Evolutionary conservation across 2,329 filamentous ascomycete species (phyloP).

Genomic region (Penicillium sp.): DNA sequence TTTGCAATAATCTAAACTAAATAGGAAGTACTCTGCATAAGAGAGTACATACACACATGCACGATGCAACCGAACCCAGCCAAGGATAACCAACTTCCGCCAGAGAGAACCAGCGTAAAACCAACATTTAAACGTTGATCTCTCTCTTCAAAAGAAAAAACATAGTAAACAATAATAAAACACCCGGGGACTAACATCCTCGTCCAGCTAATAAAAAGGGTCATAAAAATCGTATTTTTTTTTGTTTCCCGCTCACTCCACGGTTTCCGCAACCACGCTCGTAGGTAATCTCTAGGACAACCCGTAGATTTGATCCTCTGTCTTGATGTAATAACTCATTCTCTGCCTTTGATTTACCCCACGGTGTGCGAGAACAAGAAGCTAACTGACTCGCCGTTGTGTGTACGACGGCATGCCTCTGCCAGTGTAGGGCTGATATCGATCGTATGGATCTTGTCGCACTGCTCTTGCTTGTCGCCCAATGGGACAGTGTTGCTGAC

Average conservation of each 20-base stretch:
- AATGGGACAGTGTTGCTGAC: constrained; percentile 88
- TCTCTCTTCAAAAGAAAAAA: not conserved
- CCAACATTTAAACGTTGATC: not conserved
- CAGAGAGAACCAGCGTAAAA: not conserved
- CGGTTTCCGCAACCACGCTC: constrained; percentile 20
- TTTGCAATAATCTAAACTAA: not conserved
- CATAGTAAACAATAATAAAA: constrained; percentile 11
- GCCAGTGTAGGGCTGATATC: constrained; percentile 78
- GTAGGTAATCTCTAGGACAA: constrained; percentile 1
- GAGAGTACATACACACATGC: not conserved
- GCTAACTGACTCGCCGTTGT: constrained; percentile 54
- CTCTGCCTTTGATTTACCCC: constrained; percentile 28
- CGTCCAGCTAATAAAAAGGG: constrained; percentile 13
- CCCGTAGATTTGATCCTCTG: constrained; percentile 5
- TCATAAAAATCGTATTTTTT: constrained; percentile 29
- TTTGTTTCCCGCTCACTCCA: constrained; percentile 24
- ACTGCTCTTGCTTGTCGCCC: constrained; percentile 74
- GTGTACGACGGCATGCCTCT: constrained; percentile 51
- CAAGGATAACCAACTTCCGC: constrained; percentile 2
- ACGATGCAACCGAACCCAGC: not conserved
- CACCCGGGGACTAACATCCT: constrained; percentile 13
- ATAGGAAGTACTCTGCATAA: not conserved
- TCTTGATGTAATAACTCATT: constrained; percentile 7
- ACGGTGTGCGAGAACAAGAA: constrained; percentile 53
- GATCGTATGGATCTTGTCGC: constrained; percentile 81